A percentile compares a stretch with the other conserved stretches of the same genome.
Evolutionary conservation across 2,329 filamentous ascomycete species (phyloP).

Genomic region (Aschersonia sp.): DNA sequence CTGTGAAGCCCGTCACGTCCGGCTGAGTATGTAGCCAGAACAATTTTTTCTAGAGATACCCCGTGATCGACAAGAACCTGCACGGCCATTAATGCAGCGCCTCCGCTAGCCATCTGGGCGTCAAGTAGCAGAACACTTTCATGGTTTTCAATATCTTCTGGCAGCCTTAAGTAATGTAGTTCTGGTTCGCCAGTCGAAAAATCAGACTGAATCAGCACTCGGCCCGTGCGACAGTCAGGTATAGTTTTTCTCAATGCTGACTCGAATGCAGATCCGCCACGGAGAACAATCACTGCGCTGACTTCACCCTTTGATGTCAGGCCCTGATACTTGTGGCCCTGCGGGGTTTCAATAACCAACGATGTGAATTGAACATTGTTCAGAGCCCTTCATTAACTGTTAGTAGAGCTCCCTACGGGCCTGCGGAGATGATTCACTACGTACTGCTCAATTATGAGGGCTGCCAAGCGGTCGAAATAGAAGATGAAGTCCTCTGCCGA

Average conservation of each 20-base stretch:
- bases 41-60: conserved; percentile 68
- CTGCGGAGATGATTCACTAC: conserved; percentile 10
- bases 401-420: conserved; percentile 2
- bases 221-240: conserved; percentile 80
- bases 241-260: conserved; percentile 79
- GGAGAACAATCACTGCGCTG: conserved; percentile 75
- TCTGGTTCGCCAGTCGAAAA: conserved; percentile 77
- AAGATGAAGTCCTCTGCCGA: conserved; percentile 86
- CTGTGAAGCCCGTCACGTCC: conserved; percentile 73
- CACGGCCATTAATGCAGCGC: conserved; percentile 79
- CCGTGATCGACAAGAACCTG: conserved; percentile 93
- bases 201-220: conserved; percentile 83
- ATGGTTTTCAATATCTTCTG: conserved; percentile 56
- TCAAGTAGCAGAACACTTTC: conserved; percentile 78
- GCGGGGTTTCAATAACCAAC: conserved; percentile 53
- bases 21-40: conserved; percentile 85
- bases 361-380: conserved; percentile 61
- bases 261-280: conserved; percentile 80
- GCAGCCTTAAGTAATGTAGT: conserved; percentile 75
- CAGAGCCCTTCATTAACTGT: conserved; percentile 40
- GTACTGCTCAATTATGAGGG: conserved; percentile 69
- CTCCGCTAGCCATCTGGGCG: conserved; percentile 88
- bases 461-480: conserved; percentile 82
- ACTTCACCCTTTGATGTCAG: conserved; percentile 57
- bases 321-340: conserved; percentile 54